Base-by-base conservation (phyloP, 495 filamentous ascomycete genomes). In the Xylaria sp. region DNA sequence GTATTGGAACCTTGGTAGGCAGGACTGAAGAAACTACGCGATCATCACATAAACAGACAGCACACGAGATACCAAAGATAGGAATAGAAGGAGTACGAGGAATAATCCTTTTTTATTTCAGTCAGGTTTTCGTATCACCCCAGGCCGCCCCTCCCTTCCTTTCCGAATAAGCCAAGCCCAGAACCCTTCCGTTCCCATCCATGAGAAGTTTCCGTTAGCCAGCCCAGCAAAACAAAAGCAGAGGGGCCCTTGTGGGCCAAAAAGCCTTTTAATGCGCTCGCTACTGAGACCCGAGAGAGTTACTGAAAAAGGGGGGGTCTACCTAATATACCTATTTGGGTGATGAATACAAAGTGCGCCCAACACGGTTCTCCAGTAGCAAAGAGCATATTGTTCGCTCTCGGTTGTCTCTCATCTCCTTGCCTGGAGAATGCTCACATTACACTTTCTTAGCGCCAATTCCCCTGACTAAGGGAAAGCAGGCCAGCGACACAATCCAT, bases 401-500 rank as follows among this genome's bases (percentile, higher is more conserved):
- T 61, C 14, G 11, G 5, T 14, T 14, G 5, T 61, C 41, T 37
- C 44, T 31, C 33, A 57, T 43, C 17, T 64, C 46, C 58, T 62
- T 19, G 19, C 33, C 43, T 14, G 6, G n/a, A 29, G 43, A 62
- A 29, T 26, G 35, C 8, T 8, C 3, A 62, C 11, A 9, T n/a
- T 6, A 7, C n/a, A 37, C 33, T 62, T 52, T 15, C n/a, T 84
- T 75, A 85, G 37, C 82, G 80, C 86, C 86, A 88, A 70, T 85
- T 85, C 4, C 86, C 86, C 75, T 86, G 83, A 64, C 84, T 94
- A 67, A 97, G 82, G 33, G 90, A 92, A 59, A 97, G 77, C 65
- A 97, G 80, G 40, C 91, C 91, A 68, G 93, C 92, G 35, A 95
- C 88, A 70, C 92, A 93, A 77, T 94, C 93, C 75, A 93, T 81